These are phyloP conservation scores for Paramyrothecium roridum DNA, from an alignment of 2,329 filamentous ascomycete species.

Conservation along the genomic window DNA sequence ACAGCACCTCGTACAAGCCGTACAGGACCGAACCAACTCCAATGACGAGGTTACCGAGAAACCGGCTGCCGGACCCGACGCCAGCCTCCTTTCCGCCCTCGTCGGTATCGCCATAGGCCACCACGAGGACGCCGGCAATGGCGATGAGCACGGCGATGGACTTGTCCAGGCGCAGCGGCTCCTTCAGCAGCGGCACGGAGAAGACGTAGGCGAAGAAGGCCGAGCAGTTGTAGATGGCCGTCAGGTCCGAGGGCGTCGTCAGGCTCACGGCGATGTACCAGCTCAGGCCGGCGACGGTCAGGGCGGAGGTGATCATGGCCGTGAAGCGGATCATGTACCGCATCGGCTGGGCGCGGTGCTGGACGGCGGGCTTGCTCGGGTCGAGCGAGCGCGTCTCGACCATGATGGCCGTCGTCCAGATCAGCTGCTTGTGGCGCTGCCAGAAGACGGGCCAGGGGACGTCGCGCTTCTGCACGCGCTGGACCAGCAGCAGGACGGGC, in stretches of 20 bases:
- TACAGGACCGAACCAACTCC: slow-evolving; percentile 89
- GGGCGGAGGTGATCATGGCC: slow-evolving; percentile 74
- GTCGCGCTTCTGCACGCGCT: slow-evolving; percentile 75
- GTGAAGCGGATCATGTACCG: slow-evolving; percentile 79
- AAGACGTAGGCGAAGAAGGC: slow-evolving; percentile 99
- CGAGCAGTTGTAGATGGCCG: slow-evolving; percentile 98
- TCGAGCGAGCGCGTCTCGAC: slow-evolving; percentile 76
- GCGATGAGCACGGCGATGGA: slow-evolving; percentile 82
- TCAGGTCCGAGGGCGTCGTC: slow-evolving; percentile 90
- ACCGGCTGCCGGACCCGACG: slow-evolving; percentile 61
- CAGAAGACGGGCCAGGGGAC: slow-evolving; percentile 84
- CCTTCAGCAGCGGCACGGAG: slow-evolving; percentile 82
- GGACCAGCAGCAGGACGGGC: slow-evolving; percentile 76
- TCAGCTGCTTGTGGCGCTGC: slow-evolving; percentile 55
- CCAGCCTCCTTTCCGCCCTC: slow-evolving; percentile 23
- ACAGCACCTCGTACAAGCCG: slow-evolving; percentile 94
- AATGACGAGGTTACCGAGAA: slow-evolving; percentile 88
- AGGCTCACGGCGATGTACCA: slow-evolving; percentile 96
- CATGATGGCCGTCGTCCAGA: slow-evolving; percentile 68
- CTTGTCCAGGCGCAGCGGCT: slow-evolving; percentile 82
- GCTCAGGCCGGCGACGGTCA: slow-evolving; percentile 86
- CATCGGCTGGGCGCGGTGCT: slow-evolving; percentile 36
- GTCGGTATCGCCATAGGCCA: slow-evolving; percentile 82
- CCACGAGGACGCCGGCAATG: slow-evolving; percentile 86
- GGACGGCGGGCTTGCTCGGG: slow-evolving; percentile 42